Base-by-base conservation (phyloP, 78 protist species). In the Dictyostelium purpureum region DNA sequence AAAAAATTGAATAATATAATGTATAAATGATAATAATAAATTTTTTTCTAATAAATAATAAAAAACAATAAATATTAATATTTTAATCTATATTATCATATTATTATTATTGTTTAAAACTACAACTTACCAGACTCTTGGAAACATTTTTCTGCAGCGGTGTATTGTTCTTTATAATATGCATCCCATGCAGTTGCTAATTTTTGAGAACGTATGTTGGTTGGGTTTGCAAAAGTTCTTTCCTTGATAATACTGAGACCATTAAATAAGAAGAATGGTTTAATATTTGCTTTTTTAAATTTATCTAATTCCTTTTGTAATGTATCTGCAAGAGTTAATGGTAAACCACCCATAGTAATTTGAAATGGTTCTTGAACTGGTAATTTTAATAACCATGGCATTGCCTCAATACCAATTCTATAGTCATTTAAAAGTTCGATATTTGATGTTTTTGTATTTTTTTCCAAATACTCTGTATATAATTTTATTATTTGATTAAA, bases 361-460 rank as follows among this genome's bases (percentile, higher is more conserved):
- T 85, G 92, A 66, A 85, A 85, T 85, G 92, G 92, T 73, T 85
- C 92, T 51, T 85, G 76, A 28, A 70, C 56, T 33, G 78, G 92
- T 47, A 85, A 42, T 49, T 85, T 85, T 18, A 61, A 61, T 45
- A 85, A 33, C 92, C 92, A 85, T 47, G 78, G 92, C 19, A 57
- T 35, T 49, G 92, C 92, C 12, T 85, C 92, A 18, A 85, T 85
- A 61, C 92, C 92, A 61, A 85, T 73, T 49, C 92, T 52, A 47
- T 85, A 47, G 4, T 61, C 92, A 85, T 65, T 61, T 6, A 85
- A 73, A 42, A 73, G 31, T 24, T 75, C 81, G 9, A 75, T 75
- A 28, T 75, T 75, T 31, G 81, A 51, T 35, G 81, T 75, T 51
- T 75, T 75, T 0, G 69, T 73, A 47, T 73, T 24, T 28, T 73